phyloP scores from a whole-genome alignment of 2,329 filamentous ascomycete species.

The Aspergillus fumigatiaffinis region DNA sequence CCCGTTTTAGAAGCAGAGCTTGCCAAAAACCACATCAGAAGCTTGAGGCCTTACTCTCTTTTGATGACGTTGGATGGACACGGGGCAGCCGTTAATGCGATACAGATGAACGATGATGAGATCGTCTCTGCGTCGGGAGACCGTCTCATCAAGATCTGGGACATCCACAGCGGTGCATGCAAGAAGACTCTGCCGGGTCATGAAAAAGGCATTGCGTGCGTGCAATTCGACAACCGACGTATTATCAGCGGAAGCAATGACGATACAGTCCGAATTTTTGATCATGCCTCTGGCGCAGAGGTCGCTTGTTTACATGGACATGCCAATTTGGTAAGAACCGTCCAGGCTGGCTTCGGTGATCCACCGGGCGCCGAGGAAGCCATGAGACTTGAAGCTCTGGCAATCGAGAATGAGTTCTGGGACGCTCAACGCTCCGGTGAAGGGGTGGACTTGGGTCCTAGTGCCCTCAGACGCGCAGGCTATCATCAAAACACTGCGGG shows the following conservation, averaged over 20 bases:
- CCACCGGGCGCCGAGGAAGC: slow-evolving; percentile 74
- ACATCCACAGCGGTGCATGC: slow-evolving; percentile 74
- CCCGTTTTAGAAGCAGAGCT: slow-evolving; percentile 41
- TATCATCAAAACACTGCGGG: slow-evolving; percentile 61
- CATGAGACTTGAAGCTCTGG: slow-evolving; percentile 67
- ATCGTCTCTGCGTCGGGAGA: slow-evolving; percentile 95
- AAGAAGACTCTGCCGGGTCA: slow-evolving; percentile 79
- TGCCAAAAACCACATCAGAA: slow-evolving; percentile 38
- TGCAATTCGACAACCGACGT: slow-evolving; percentile 89
- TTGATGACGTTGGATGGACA: slow-evolving; percentile 81
- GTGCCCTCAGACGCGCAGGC: slow-evolving; percentile 50
- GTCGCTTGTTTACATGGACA: slow-evolving; percentile 84
- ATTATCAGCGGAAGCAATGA: slow-evolving; percentile 97
- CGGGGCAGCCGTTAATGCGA: slow-evolving; percentile 88
- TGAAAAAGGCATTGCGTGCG: slow-evolving; percentile 92
- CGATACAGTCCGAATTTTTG: slow-evolving; percentile 93
- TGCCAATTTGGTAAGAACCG: slow-evolving; percentile 79
- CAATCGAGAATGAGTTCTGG: slow-evolving; percentile 70
- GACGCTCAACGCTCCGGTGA: slow-evolving; percentile 49
- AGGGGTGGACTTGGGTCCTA: slow-evolving; percentile 27
- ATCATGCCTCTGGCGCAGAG: slow-evolving; percentile 78
- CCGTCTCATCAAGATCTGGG: slow-evolving; percentile 90
- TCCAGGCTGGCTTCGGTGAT: slow-evolving; percentile 93
- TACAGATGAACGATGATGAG: slow-evolving; percentile 79
- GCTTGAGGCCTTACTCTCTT: slow-evolving; percentile 64